Conservation (phyloP, 2,329 filamentous ascomycete genomes). For the Dactylonectria estremocensis region DNA sequence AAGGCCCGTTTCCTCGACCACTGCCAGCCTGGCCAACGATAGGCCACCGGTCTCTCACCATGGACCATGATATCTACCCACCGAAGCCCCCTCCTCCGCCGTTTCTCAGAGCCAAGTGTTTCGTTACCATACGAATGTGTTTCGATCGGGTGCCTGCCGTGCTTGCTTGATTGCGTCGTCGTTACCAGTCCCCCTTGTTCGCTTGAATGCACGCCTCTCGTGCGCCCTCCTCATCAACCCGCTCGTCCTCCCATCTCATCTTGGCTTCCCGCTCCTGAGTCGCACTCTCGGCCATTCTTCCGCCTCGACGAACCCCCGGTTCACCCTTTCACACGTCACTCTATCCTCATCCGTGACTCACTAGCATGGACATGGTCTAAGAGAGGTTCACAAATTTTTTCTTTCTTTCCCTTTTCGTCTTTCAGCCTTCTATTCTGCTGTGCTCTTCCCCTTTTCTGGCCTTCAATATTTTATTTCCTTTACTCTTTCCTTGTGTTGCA, state of each 20-base stretch:
- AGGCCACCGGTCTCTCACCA: slow-evolving; percentile 32
- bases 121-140: slow-evolving; percentile 39
- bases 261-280: slow-evolving; percentile 30
- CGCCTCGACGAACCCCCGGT: slow-evolving; percentile 35
- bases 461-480: slow-evolving; percentile 27
- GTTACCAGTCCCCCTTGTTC: slow-evolving; percentile 35
- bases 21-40: slow-evolving; percentile 39
- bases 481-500: slow-evolving; percentile 37
- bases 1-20: slow-evolving; percentile 46
- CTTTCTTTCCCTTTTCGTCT: slow-evolving; percentile 37
- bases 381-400: slow-evolving; percentile 35
- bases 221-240: slow-evolving; percentile 41
- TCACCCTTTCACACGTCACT: slow-evolving; percentile 37
- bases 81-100: slow-evolving; percentile 23
- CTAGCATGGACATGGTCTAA: slow-evolving; percentile 44
- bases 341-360: slow-evolving; percentile 43
- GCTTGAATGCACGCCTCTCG: slow-evolving; percentile 38
- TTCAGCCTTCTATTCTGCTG: slow-evolving; percentile 32
- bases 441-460: slow-evolving; percentile 20
- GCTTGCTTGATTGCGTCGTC: slow-evolving; percentile 33
- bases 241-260: slow-evolving; percentile 44
- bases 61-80: slow-evolving; percentile 40
- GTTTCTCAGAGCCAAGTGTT: slow-evolving; percentile 38
- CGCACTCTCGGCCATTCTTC: slow-evolving; percentile 37
- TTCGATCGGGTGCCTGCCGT: slow-evolving; percentile 42